Evolutionary conservation across 2,329 filamentous ascomycete genomes (phyloP), one percentile per base, ranked within the genome.

Genomic region (Ascochyta lentis): DNA sequence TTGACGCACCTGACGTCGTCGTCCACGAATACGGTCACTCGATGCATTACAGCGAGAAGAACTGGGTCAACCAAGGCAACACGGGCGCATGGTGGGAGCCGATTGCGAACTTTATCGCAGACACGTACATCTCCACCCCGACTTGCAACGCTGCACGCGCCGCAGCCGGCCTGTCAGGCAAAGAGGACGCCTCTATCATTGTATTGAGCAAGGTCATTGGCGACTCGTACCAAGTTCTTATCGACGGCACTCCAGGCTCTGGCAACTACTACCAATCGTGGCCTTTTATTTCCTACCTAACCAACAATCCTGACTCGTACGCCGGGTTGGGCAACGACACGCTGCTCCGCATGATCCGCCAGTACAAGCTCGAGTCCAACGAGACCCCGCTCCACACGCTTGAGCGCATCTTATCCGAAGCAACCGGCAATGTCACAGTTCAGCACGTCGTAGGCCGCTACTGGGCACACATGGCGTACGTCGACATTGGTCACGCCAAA

Each of bases 391-490:
- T 83, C n/a, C 80, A 83, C 49, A 73, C 77, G 2, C 71, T 83
- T 4, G 68, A 77, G 13, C 77, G 78, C 29, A 67, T 83, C 0
- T 72, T 75, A 2, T 59, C 7, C 66, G 61, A 62, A 4, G 70
- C 63, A 7, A 59, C 70, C 7, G 48, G 48, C 6, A 43, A 50
- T 3, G 8, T 31, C 23, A 71, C 69, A 3, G 73, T 74, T 15
- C 76, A 77, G 16, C 71, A 68, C 6, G 70, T 83, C 19, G 77
- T 83, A 8, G 80, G 76, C 6, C 70, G 73, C 15, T 83, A 83
- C 69, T 83, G 80, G 81, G 81, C 80, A 1, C 77, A 77, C 59
- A 83, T 83, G 81, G 81, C 81, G 5, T 81, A 78, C 54, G 79
- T 78, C 16, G 81, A 83, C 40, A 80, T 83, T 24, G 80, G 78